Percentiles rank a stretch among this genome's conserved stretches.
Evolutionary conservation across 257 asterid genomes (phyloP).

Genomic region (Salvia rosmarinus): DNA sequence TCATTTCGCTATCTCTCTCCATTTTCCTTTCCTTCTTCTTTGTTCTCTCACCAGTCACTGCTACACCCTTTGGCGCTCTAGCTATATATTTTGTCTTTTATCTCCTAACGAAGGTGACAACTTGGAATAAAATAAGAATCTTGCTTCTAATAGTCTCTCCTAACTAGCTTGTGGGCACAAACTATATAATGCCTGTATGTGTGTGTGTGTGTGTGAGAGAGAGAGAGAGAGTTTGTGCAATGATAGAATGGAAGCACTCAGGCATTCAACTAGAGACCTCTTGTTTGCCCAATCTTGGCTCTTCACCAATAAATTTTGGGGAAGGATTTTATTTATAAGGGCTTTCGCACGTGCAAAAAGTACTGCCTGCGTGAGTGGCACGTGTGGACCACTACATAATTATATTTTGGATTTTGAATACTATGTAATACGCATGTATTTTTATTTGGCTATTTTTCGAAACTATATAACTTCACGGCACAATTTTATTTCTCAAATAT

Average conservation of each 20-base stretch:
- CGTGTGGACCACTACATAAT: constrained; percentile 43
- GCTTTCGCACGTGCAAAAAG: constrained; percentile 45
- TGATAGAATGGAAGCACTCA: constrained; percentile 24
- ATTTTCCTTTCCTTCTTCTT: constrained; percentile 33
- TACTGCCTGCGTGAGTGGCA: constrained; percentile 37
- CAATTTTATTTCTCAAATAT: background rate
- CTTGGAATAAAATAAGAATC: constrained; percentile 42
- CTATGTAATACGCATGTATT: background rate
- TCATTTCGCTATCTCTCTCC: constrained; percentile 65
- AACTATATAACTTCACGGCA: background rate
- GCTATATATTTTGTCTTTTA: constrained; percentile 24
- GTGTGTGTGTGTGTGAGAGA: background rate
- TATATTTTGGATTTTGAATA: background rate
- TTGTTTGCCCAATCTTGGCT: constrained; percentile 42
- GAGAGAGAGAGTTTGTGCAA: constrained; percentile 23
- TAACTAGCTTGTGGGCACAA: constrained; percentile 29
- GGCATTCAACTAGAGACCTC: constrained; percentile 25
- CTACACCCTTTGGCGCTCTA: background rate
- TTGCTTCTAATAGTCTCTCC: constrained; percentile 41
- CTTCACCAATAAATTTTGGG: constrained; percentile 36
- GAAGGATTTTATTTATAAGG: constrained; percentile 41
- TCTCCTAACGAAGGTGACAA: constrained; percentile 32
- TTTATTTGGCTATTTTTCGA: background rate
- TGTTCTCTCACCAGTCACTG: background rate
- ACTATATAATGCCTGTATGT: constrained; percentile 29